phyloP scores from a whole-genome alignment of 163 green algal species.

The Coccomyxa subellipsoidea region DNA sequence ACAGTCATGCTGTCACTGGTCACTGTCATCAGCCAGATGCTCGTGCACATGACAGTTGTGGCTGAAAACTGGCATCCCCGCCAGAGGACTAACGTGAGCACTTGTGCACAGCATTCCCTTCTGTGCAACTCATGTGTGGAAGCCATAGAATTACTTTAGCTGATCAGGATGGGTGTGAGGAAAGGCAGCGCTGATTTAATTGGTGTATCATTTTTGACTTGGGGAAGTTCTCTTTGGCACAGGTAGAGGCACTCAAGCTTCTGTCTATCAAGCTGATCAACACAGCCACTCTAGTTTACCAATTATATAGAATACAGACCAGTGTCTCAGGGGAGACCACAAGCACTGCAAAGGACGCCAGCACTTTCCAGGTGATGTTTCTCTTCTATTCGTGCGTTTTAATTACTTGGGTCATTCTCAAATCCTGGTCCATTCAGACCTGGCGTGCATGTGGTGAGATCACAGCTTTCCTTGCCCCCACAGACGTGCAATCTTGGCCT shows the following conservation, averaged over 20 bases:
- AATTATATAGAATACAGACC: slow-evolving; percentile 29
- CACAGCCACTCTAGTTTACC: slow-evolving; percentile 29
- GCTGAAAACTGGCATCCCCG: slow-evolving; percentile 38
- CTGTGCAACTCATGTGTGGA: not conserved
- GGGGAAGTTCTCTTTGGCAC: too few relatives aligned
- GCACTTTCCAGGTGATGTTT: not conserved
- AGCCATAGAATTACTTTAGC: too few relatives aligned
- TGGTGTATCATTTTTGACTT: too few relatives aligned
- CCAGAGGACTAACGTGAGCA: slow-evolving; percentile 14
- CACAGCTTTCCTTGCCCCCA: not conserved
- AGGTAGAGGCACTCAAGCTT: slow-evolving; percentile 22
- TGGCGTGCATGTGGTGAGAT: too few relatives aligned
- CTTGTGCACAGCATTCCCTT: not conserved
- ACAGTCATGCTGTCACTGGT: slow-evolving; percentile 32
- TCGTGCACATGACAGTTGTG: slow-evolving; percentile 13
- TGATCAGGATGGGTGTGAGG: too few relatives aligned
- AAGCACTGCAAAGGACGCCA: too few relatives aligned
- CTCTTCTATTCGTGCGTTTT: not conserved
- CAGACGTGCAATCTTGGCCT: slow-evolving; percentile 14
- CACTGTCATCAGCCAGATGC: slow-evolving; percentile 17
- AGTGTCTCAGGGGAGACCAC: not conserved
- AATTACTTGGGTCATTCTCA: too few relatives aligned
- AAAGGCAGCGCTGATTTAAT: too few relatives aligned
- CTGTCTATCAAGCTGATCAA: slow-evolving; percentile 37
- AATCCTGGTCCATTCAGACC: too few relatives aligned